Evolutionary conservation across 2,329 filamentous ascomycete genomes (phyloP).

Genomic region (Paraconiothyrium sp.): DNA sequence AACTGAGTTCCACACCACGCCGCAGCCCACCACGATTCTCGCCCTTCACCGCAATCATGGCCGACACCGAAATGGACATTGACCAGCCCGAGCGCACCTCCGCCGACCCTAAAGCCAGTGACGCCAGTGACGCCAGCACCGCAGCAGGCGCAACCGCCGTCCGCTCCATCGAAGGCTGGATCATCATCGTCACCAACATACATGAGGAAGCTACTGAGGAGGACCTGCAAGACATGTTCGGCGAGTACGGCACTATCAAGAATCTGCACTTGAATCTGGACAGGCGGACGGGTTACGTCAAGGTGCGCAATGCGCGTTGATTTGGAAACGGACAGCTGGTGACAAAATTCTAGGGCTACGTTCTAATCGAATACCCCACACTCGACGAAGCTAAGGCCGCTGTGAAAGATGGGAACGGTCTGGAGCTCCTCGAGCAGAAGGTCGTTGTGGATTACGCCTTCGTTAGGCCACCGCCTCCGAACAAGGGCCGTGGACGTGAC

Average conservation of each 20-base stretch:
- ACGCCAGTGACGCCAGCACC: constrained; percentile 79
- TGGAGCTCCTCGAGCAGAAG: constrained; percentile 83
- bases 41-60: constrained; percentile 46
- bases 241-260: constrained; percentile 86
- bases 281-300: constrained; percentile 83
- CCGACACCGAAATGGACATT: constrained; percentile 58
- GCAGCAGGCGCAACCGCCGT: constrained; percentile 79
- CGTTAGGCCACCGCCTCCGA: constrained; percentile 74
- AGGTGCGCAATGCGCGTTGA: constrained; percentile 61
- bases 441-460: constrained; percentile 86
- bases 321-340: constrained; percentile 17
- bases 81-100: constrained; percentile 50
- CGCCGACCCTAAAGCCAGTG: constrained; percentile 62
- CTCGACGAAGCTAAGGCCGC: constrained; percentile 82
- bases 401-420: constrained; percentile 79
- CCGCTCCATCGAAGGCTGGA: constrained; percentile 89
- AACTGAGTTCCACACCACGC: constrained; percentile 15
- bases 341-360: constrained; percentile 71
- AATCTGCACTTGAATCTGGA: constrained; percentile 87
- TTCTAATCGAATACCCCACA: constrained; percentile 84
- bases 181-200: constrained; percentile 85
- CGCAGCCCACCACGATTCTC: background rate
- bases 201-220: constrained; percentile 89
- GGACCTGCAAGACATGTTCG: constrained; percentile 81
- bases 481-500: constrained; percentile 55